phyloP scores from a whole-genome alignment of 306 rosid genomes.

The Leucaena leucocephala region DNA sequence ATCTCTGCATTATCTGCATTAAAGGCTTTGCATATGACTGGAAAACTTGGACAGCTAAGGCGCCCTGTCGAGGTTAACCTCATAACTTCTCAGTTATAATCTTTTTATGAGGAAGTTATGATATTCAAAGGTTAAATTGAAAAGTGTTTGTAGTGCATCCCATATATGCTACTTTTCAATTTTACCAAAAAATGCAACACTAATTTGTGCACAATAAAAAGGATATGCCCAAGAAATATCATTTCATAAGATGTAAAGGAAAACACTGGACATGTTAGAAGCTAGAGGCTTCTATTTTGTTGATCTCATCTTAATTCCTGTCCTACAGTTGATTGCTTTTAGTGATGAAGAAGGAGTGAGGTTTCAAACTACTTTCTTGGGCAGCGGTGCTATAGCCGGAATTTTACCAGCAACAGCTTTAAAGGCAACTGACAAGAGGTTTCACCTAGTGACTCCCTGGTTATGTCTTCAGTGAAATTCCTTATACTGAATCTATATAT shows the following conservation, averaged over 20 bases:
- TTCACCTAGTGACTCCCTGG: conserved; percentile 31
- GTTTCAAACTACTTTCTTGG: conserved; percentile 92
- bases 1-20: conserved; percentile 82
- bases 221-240: conserved; percentile 9
- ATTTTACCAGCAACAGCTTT: conserved; percentile 67
- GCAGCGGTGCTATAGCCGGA: conserved; percentile 91
- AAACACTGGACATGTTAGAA: not conserved
- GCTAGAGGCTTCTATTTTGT: conserved; percentile 19
- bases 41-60: conserved; percentile 61
- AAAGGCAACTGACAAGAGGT: conserved; percentile 85
- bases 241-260: not conserved
- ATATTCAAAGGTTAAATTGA: conserved; percentile 7
- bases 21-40: conserved; percentile 63
- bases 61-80: conserved; percentile 84
- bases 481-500: conserved; percentile 2
- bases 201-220: not conserved
- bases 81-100: conserved; percentile 24
- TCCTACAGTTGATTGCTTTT: conserved; percentile 85
- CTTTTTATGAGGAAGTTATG: not conserved
- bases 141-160: not conserved
- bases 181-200: not conserved
- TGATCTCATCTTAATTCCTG: conserved; percentile 17
- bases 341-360: conserved; percentile 97
- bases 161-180: not conserved
- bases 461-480: conserved; percentile 3